Evolutionary conservation across 2,329 filamentous ascomycete species (phyloP), one percentile per base, ranked within the genome.

Genomic region (Pseudogymnoascus sp.): DNA sequence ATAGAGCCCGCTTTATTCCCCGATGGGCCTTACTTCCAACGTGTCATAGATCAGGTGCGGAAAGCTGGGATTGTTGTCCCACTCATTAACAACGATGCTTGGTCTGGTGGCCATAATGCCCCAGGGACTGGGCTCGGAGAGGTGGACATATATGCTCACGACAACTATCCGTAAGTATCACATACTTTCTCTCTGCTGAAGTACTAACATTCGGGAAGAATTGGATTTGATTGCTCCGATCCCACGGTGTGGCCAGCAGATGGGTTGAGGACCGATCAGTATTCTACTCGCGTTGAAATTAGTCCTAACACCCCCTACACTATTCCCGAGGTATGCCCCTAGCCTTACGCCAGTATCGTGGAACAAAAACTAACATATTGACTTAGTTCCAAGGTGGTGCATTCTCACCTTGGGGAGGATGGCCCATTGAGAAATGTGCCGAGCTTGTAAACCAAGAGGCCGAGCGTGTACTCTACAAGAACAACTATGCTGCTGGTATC

Each of bases 391-490:
- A 91, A 79, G 88, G 83, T 1, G 89, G 89, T 22, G 79, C 85
- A 0, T 91, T 88, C 65, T 89, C 91, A 70, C 85, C 86, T 0
- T 93, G 89, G 83, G 90, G 89, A 59, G 89, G 89, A 19, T 56
- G 50, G 50, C n/a, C 26, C 5, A 12, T 56, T 12, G 50, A 83
- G 2, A 78, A 84, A 60, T 93, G 90, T 68, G 78, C 81, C 2
- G 76, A 78, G 3, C 78, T 91, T 3, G 76, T 89, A 6, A 88
- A 88, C 66, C 77, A 86, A 11, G 87, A 91, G 67, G 90, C 90
- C 65, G 84, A 88, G 65, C 50, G 89, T 11, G 85, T 93, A 0
- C 89, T 91, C 70, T 89, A 90, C 74, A 93, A 91, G 78, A 89
- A 90, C 66, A 80, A 85, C 62, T 82, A 85, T 41, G 83, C 82